These are phyloP conservation scores for Boletus coccyginus DNA, from an alignment of 768 basidiomycete genomes.

Conservation along the genomic window DNA sequence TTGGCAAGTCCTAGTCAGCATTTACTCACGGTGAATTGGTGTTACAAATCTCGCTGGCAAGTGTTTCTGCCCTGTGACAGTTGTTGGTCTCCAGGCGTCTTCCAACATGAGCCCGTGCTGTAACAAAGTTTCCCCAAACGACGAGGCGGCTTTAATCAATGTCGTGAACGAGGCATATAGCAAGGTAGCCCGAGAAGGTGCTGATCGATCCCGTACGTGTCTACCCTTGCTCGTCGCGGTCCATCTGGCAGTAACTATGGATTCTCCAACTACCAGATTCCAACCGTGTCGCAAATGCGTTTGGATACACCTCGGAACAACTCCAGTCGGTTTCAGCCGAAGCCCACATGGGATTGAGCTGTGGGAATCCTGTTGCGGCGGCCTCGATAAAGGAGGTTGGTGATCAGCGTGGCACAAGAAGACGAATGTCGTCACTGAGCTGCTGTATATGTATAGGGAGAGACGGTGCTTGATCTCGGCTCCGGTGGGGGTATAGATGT, in stretches of 20 bases:
- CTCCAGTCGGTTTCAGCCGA: constrained; percentile 41
- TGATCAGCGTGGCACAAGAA: not conserved
- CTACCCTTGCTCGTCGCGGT: not conserved
- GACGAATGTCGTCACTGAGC: not conserved
- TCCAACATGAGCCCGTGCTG: not conserved
- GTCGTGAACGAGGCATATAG: constrained; percentile 16
- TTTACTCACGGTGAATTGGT: too few species aligned
- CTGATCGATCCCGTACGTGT: constrained; percentile 13
- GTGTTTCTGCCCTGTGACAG: too few species aligned
- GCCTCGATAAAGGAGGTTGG: constrained; percentile 47
- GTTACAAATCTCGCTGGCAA: too few species aligned
- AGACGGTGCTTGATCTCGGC: constrained; percentile 55
- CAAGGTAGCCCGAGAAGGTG: constrained; percentile 4
- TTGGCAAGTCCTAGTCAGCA: too few species aligned
- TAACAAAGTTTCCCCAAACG: not conserved
- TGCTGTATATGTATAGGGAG: constrained; percentile 40
- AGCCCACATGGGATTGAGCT: constrained; percentile 50
- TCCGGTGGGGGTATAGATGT: constrained; percentile 57
- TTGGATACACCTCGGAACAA: constrained; percentile 48
- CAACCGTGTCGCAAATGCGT: constrained; percentile 27
- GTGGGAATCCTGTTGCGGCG: constrained; percentile 50
- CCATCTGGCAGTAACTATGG: not conserved
- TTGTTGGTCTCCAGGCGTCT: too few species aligned
- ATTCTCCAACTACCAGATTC: constrained; percentile 4
- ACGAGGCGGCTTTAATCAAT: not conserved